Evolutionary conservation across 2,329 filamentous ascomycete species (phyloP).

Genomic region (Lachnellula arida): DNA sequence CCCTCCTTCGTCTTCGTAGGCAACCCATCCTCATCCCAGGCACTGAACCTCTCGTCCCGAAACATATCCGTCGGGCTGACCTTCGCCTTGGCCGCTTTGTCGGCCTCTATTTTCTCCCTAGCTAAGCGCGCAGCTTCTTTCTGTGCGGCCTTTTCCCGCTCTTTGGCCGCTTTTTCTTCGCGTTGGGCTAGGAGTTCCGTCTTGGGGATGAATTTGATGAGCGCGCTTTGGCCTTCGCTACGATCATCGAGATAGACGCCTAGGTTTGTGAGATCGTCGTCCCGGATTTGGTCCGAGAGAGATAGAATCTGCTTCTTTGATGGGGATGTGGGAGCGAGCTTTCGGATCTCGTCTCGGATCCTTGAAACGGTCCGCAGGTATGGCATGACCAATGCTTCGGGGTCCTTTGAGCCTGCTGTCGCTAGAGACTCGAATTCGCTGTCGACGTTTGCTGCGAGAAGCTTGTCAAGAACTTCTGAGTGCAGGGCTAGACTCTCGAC

Average conservation of each 20-base stretch:
- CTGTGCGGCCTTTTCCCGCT: conserved; percentile 57
- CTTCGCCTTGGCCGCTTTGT: conserved; percentile 55
- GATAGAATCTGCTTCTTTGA: conserved; percentile 68
- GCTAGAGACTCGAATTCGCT: conserved; percentile 44
- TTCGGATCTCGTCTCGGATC: conserved; percentile 58
- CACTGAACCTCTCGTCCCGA: conserved; percentile 58
- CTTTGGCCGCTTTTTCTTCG: conserved; percentile 55
- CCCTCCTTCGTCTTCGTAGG: conserved; percentile 74
- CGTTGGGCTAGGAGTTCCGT: conserved; percentile 52
- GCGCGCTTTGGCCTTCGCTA: conserved; percentile 58
- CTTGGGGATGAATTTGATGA: conserved; percentile 63
- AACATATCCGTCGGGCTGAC: conserved; percentile 52
- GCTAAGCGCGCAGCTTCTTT: conserved; percentile 48
- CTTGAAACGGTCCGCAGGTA: conserved; percentile 52
- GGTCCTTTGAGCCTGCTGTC: conserved; percentile 43
- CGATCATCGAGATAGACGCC: conserved; percentile 88
- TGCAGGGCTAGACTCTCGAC: conserved; percentile 44
- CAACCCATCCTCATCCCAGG: conserved; percentile 78
- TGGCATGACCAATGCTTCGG: conserved; percentile 49
- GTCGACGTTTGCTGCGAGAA: conserved; percentile 42
- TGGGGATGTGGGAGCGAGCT: conserved; percentile 45
- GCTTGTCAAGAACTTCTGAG: conserved; percentile 39
- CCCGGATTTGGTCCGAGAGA: conserved; percentile 76
- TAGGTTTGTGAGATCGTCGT: conserved; percentile 74
- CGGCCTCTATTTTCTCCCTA: conserved; percentile 46